Evolutionary conservation across 2,329 filamentous ascomycete species (phyloP).

Genomic region (Fusarium sp.): DNA sequence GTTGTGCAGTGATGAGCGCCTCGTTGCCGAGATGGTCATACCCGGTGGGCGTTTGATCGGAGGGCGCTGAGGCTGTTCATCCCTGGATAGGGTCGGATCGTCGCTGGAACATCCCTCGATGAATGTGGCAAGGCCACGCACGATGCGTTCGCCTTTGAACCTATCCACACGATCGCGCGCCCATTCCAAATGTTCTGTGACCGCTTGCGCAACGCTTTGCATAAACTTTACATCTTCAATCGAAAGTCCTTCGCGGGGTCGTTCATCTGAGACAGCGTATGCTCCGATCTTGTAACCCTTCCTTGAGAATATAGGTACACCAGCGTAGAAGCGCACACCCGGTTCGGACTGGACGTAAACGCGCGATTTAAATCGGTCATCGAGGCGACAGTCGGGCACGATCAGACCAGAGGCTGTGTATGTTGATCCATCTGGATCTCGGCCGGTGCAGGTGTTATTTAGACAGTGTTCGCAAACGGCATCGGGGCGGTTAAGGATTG

Average conservation of each 20-base stretch:
- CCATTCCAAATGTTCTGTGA: constrained; percentile 71
- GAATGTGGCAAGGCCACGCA: constrained; percentile 64
- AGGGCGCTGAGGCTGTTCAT: constrained; percentile 4
- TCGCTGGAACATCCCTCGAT: constrained; percentile 60
- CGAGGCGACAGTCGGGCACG: constrained; percentile 47
- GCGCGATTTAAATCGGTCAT: constrained; percentile 49
- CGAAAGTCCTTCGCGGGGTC: constrained; percentile 62
- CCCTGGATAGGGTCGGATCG: constrained; percentile 22
- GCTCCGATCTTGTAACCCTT: constrained; percentile 67
- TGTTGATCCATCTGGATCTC: constrained; percentile 38
- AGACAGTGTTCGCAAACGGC: constrained; percentile 50
- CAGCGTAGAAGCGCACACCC: constrained; percentile 53
- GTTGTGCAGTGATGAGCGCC: constrained; percentile 19
- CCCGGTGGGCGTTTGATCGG: constrained; percentile 32
- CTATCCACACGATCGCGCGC: constrained; percentile 63
- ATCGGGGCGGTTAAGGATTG: constrained; percentile 46
- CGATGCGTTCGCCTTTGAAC: constrained; percentile 64
- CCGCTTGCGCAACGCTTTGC: constrained; percentile 64
- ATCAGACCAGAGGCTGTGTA: constrained; percentile 48
- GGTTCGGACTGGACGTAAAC: constrained; percentile 49
- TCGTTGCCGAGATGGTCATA: constrained; percentile 30
- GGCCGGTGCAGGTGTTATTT: constrained; percentile 40
- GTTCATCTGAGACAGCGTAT: constrained; percentile 68
- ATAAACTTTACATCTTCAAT: constrained; percentile 63
- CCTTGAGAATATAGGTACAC: constrained; percentile 69